Evolutionary conservation across 2,329 filamentous ascomycete species (phyloP), one percentile per base, ranked within the genome.

Genomic region (Penicillium sp.): DNA sequence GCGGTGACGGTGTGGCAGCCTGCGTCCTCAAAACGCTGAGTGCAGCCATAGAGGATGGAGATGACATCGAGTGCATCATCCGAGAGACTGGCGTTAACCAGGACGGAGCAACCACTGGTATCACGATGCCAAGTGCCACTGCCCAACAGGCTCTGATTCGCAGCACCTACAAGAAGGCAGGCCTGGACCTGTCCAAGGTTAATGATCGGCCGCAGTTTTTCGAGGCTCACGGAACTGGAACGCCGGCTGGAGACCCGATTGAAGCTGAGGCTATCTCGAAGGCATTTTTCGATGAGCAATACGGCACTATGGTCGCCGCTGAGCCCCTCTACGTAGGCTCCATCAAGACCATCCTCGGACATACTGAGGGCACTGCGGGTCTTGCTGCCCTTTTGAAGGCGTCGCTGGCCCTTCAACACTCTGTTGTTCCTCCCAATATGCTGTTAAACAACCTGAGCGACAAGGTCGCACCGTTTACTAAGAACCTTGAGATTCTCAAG

Each of bases 21-120:
- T 53, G 83, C 0, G 62, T 82, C 0, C 54, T 84, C 0, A 83
- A 83, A 59, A 66, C 61, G 1, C 58, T 83, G 1, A 64, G 60
- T 4, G 61, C 70, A 1, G 81, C 81, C 0, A 47, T 83, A 3
- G 62, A 49, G 0, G 72, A 77, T 55, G 71, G 71, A 0, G 75
- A 79, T 51, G 56, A 67, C 3, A 73, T 79, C 25, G 68, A 75
- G 29, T 68, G 67, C 35, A 56, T 72, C 6, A 60, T 73, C 23
- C 65, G 69, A 0, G 66, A 61, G 25, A 67, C 65, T 1, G 62
- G 59, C 4, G 57, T 67, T 23, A 73, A 72, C 46, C 61, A 66
- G 41, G 70, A 73, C 49, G 70, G 70, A 3, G 57, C 60, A 6
- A 69, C 65, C 1, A 59, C 55, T 28, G 67, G 68, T 6, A 61